Percentiles rank a stretch among this genome's conserved stretches.
phyloP scores from a whole-genome alignment of 106 monocot genomes.

The Allium sativum region DNA sequence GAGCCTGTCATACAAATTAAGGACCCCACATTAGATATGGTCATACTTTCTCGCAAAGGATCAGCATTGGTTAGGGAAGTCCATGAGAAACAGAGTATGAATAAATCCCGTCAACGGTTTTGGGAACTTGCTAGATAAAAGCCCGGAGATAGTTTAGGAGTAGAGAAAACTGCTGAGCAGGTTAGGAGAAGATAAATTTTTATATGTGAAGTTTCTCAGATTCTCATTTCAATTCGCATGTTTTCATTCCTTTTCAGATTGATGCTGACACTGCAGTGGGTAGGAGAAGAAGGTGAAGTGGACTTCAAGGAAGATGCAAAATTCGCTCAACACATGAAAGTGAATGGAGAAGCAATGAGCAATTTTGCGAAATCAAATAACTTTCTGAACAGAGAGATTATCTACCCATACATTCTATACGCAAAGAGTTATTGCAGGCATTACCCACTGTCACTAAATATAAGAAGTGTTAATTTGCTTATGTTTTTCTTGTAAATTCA shows the following conservation, averaged over 20 bases:
- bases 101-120: conserved; percentile 93
- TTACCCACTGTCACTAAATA: not conserved
- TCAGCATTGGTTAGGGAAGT: conserved; percentile 87
- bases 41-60: conserved; percentile 92
- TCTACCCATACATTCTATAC: conserved; percentile 83
- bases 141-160: conserved; percentile 87
- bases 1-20: conserved; percentile 95
- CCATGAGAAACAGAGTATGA: conserved; percentile 95
- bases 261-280: conserved; percentile 91
- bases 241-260: conserved; percentile 29
- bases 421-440: conserved; percentile 84
- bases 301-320: conserved; percentile 86
- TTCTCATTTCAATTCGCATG: not conserved
- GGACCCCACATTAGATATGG: conserved; percentile 98
- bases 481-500: no score
- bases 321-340: conserved; percentile 78
- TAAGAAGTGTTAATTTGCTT: no score
- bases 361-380: conserved; percentile 86
- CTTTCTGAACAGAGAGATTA: conserved; percentile 73
- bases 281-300: conserved; percentile 77
- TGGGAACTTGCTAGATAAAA: conserved; percentile 98
- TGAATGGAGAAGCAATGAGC: conserved; percentile 78
- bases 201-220: no score
- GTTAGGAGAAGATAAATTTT: conserved; percentile 10
- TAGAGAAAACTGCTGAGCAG: conserved; percentile 92